phyloP scores from a whole-genome alignment of 164 flowering plant species.

The Houttuynia cordata region DNA sequence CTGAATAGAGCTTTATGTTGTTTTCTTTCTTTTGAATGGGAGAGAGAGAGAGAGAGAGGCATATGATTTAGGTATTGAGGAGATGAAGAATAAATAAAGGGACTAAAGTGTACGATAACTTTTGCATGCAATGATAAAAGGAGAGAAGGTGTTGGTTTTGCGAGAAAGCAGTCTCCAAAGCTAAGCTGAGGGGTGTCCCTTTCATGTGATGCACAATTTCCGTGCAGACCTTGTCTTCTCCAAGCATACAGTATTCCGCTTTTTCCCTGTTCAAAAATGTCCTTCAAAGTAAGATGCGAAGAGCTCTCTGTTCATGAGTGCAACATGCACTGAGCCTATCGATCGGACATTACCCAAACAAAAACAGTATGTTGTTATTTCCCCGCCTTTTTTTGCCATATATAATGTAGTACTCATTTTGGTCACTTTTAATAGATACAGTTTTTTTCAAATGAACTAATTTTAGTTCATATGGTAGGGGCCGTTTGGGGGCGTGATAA shows the following conservation, averaged over 20 bases:
- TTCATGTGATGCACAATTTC: conserved; percentile 2
- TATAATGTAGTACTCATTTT: too few relatives aligned
- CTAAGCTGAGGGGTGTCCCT: conserved; percentile 2
- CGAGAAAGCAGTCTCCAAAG: conserved; percentile 7
- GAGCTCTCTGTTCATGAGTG: too few relatives aligned
- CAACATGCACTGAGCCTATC: too few relatives aligned
- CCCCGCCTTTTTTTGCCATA: too few relatives aligned
- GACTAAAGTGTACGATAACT: not conserved
- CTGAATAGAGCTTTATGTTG: not conserved
- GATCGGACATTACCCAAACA: too few relatives aligned
- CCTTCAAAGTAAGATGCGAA: not conserved
- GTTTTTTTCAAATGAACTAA: too few relatives aligned
- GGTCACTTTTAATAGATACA: too few relatives aligned
- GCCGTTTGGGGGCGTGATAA: too few relatives aligned
- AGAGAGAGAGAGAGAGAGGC: not conserved
- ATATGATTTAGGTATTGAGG: too few relatives aligned
- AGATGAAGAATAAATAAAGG: too few relatives aligned
- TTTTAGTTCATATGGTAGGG: too few relatives aligned
- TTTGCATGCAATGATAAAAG: not conserved
- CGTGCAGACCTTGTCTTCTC: not conserved
- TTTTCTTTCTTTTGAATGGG: not conserved
- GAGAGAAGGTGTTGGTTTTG: conserved; percentile 2
- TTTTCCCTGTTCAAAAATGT: not conserved
- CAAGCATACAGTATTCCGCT: not conserved
- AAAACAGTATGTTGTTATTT: too few relatives aligned